A percentile compares a stretch with the other conserved stretches of the same genome.
Conservation (phyloP, 129 eudicot species). For the Pulicaria dysenterica region DNA sequence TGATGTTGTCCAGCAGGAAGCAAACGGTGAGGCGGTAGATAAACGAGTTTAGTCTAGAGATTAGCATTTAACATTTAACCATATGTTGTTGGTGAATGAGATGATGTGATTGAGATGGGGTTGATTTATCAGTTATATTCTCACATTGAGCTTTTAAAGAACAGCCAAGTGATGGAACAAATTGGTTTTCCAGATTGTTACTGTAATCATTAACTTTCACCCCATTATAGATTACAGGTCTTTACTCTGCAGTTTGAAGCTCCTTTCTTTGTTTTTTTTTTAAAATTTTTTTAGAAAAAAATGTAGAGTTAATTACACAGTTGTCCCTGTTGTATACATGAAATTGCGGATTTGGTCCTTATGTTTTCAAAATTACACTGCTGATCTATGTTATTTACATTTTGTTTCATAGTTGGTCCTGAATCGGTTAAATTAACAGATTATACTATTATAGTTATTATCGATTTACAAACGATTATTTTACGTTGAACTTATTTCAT, state of each 20-base stretch:
- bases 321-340: no score
- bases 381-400: no score
- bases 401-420: no score
- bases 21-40: slow-evolving; percentile 25
- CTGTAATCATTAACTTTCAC: slow-evolving; percentile 11
- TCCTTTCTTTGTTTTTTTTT: neutral
- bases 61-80: slow-evolving; percentile 27
- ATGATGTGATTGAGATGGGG: slow-evolving; percentile 24
- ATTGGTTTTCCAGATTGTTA: slow-evolving; percentile 23
- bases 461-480: no score
- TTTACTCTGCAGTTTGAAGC: neutral
- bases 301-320: no score
- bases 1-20: slow-evolving; percentile 17
- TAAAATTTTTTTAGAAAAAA: no score
- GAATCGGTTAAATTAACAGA: no score
- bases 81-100: slow-evolving; percentile 8
- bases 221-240: slow-evolving; percentile 16
- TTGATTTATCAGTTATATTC: slow-evolving; percentile 32
- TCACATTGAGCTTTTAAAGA: slow-evolving; percentile 25
- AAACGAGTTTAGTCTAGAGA: slow-evolving; percentile 28
- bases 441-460: no score
- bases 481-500: no score
- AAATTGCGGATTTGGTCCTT: no score
- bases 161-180: slow-evolving; percentile 18
- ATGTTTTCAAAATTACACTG: no score